Evolutionary conservation across 2,329 filamentous ascomycete genomes (phyloP).

Genomic region (Pseudophaeomoniella oleicola): DNA sequence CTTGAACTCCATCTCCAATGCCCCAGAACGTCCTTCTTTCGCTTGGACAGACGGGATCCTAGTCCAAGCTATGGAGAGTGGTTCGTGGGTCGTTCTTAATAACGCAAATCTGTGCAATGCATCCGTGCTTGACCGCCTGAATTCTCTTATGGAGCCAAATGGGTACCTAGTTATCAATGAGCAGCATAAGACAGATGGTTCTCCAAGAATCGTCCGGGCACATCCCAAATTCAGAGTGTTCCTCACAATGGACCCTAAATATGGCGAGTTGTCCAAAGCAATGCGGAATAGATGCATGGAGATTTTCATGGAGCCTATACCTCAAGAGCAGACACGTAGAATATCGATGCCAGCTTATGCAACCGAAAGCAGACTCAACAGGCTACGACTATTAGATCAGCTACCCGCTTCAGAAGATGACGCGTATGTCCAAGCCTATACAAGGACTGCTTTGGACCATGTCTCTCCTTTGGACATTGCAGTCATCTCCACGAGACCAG

Average conservation of each 20-base stretch:
- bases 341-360: not conserved
- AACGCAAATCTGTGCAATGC: slow-evolving; percentile 95
- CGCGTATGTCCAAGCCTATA: not conserved
- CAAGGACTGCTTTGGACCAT: not conserved
- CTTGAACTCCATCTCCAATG: not conserved
- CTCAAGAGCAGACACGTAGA: not conserved
- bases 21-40: slow-evolving; percentile 40
- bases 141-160: slow-evolving; percentile 83
- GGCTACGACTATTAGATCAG: not conserved
- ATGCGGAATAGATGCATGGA: slow-evolving; percentile 95
- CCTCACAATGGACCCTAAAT: slow-evolving; percentile 78
- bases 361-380: not conserved
- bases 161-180: slow-evolving; percentile 86
- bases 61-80: slow-evolving; percentile 70
- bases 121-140: slow-evolving; percentile 84
- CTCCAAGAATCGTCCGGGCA: slow-evolving; percentile 63
- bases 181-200: slow-evolving; percentile 69
- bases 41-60: slow-evolving; percentile 94
- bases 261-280: slow-evolving; percentile 85
- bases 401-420: not conserved
- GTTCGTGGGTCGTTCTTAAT: slow-evolving; percentile 87
- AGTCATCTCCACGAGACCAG: not conserved
- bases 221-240: slow-evolving; percentile 86
- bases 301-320: slow-evolving; percentile 58
- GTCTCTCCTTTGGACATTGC: not conserved